These are phyloP conservation scores for Adansonia rubrostipa DNA, from an alignment of 441 rosid species.

Conservation along the genomic window DNA sequence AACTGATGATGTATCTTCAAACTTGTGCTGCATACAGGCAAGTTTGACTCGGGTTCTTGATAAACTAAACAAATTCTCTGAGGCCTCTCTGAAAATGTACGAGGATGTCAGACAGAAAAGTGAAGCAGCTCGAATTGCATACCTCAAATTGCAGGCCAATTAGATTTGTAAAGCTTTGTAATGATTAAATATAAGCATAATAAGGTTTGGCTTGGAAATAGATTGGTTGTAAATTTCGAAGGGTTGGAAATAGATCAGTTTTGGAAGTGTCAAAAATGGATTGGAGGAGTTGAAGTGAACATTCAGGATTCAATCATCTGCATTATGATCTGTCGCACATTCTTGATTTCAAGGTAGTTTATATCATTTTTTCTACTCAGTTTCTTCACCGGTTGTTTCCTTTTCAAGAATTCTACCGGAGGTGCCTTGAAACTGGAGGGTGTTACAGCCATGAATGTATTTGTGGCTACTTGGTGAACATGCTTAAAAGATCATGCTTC, in stretches of 20 bases:
- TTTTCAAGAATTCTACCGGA: too few relatives aligned
- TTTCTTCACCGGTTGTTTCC: too few relatives aligned
- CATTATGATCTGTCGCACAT: too few relatives aligned
- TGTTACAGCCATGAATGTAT: too few relatives aligned
- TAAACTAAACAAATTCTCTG: constrained; percentile 75
- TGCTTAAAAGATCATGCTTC: constrained; percentile 30
- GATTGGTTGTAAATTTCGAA: constrained; percentile 34
- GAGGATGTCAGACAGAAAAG: constrained; percentile 75
- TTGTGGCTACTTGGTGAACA: too few relatives aligned
- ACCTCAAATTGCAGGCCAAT: constrained; percentile 50
- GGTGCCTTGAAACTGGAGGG: too few relatives aligned
- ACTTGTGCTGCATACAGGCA: constrained; percentile 59
- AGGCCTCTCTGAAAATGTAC: constrained; percentile 87
- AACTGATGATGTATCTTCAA: constrained; percentile 42
- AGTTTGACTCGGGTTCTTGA: constrained; percentile 78
- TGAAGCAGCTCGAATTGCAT: constrained; percentile 66
- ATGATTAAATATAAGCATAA: constrained; percentile 20
- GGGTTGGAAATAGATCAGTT: not conserved
- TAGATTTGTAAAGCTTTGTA: constrained; percentile 34
- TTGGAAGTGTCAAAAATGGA: not conserved
- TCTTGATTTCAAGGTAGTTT: too few relatives aligned
- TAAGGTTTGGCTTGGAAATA: constrained; percentile 24
- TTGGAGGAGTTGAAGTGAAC: constrained; percentile 29
- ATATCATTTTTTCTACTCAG: too few relatives aligned
- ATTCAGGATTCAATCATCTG: too few relatives aligned